Evolutionary conservation across 2,329 filamentous ascomycete species (phyloP).

Genomic region (Fusarium musae): DNA sequence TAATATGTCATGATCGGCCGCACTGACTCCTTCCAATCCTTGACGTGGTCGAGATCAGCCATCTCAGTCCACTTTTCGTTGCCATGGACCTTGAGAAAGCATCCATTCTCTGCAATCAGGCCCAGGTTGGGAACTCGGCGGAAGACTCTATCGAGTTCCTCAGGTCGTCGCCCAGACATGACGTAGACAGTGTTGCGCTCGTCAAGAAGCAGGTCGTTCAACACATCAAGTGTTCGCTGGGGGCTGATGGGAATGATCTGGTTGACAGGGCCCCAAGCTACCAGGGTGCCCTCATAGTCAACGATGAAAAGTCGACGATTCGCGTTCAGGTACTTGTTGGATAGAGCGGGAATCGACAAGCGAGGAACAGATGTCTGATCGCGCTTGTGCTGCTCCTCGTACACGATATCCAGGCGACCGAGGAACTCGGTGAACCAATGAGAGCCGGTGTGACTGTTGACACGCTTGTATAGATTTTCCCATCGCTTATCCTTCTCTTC

Average conservation of each 20-base stretch:
- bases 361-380: constrained; percentile 89
- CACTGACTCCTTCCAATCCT: constrained; percentile 85
- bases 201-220: constrained; percentile 85
- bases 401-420: constrained; percentile 76
- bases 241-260: constrained; percentile 89
- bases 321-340: constrained; percentile 72
- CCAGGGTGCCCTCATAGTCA: constrained; percentile 93
- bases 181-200: constrained; percentile 88
- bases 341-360: constrained; percentile 74
- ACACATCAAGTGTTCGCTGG: constrained; percentile 80
- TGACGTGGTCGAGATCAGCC: constrained; percentile 75
- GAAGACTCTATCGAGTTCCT: constrained; percentile 89
- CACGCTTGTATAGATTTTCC: constrained; percentile 76
- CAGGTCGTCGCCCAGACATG: constrained; percentile 89
- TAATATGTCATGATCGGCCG: constrained; percentile 88
- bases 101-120: constrained; percentile 94
- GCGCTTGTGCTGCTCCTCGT: constrained; percentile 85
- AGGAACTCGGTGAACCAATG: constrained; percentile 87
- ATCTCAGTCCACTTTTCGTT: constrained; percentile 80
- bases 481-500: constrained; percentile 81
- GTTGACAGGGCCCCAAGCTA: constrained; percentile 85
- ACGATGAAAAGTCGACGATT: constrained; percentile 83
- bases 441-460: constrained; percentile 83
- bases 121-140: constrained; percentile 84
- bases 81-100: constrained; percentile 81